Percentiles rank a stretch among this genome's conserved stretches.
Conservation (phyloP, 306 rosid species). For the Mimosa bimucronata region DNA sequence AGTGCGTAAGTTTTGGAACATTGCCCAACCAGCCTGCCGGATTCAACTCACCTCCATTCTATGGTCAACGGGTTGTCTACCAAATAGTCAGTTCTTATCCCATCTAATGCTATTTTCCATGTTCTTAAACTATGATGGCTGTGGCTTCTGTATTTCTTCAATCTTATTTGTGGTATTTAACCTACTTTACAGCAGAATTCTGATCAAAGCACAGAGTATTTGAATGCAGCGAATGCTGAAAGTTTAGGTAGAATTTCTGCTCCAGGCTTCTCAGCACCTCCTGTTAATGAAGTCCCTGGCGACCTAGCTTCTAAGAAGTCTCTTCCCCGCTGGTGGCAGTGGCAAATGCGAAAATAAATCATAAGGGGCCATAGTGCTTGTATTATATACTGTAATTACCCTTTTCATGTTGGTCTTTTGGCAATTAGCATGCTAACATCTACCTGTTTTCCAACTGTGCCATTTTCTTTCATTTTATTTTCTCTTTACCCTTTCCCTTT, state of each 20-base stretch:
- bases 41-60: neutral
- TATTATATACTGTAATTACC: neutral
- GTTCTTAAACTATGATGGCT: neutral
- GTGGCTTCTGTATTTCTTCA: neutral
- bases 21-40: neutral
- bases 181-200: conserved; percentile 9
- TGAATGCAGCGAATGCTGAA: neutral
- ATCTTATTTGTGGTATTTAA: neutral
- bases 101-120: neutral
- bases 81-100: conserved; percentile 15
- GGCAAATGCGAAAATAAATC: neutral
- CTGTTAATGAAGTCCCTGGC: neutral
- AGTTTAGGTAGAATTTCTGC: conserved; percentile 10
- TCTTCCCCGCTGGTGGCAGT: conserved; percentile 8
- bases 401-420: neutral
- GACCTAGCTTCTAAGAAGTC: conserved; percentile 14
- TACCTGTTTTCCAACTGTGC: neutral
- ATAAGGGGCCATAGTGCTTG: neutral
- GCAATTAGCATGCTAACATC: neutral
- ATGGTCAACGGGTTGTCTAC: neutral
- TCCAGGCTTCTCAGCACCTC: conserved; percentile 27
- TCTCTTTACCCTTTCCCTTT: neutral
- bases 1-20: conserved; percentile 1
- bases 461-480: neutral
- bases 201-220: neutral